Base-by-base conservation (phyloP, 345 rosid species). In the Camelina hispida region DNA sequence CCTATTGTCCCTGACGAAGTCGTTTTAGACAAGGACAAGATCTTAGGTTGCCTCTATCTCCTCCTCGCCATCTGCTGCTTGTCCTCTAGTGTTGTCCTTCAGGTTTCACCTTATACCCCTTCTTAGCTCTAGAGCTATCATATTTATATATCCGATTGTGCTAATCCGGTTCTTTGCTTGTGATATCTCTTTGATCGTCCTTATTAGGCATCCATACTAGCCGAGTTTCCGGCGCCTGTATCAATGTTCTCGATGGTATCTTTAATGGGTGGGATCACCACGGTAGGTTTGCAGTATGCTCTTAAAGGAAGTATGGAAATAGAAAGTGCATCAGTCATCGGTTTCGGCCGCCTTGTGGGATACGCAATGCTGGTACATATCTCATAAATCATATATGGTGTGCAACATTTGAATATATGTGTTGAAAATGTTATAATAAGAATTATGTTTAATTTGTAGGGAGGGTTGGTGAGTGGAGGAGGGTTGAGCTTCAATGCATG, bases 211-310 rank as follows among this genome's bases (percentile, higher is more conserved):
- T 37, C 83, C 1, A 73, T 93, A 68, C 78, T 96, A 84, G 82
- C 76, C 1, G 88, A 88, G 66, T 93, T 96, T 79, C 96, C 96
- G 0, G 99, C 95, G 11, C 99, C 99, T 0, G 66, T 89, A 61
- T 91, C 98, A 0, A 54, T 93, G 77, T 85, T 84, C 56, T 90
- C 90, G 3, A 66, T 88, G 52, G 85, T 89, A 37, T 85, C 89
- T 16, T 81, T 91, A 60, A 80, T 93, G 4, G 99, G 98, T 11
- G 86, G 85, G 62, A 20, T 85, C 66, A 76, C 79, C 28, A 86
- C 91, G 15, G 71, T 85, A 61, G 69, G 75, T 46, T 81, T 84
- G 25, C 85, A 88, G 69, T 67, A 89, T 59, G 25, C 79, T 54
- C 82, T 84, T 69, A 82, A 82, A 50, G 84, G 80, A 56, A 76